These are phyloP conservation scores for Guadua angustifolia DNA, from an alignment of 176 grass and related monocot species.

Conservation along the genomic window DNA sequence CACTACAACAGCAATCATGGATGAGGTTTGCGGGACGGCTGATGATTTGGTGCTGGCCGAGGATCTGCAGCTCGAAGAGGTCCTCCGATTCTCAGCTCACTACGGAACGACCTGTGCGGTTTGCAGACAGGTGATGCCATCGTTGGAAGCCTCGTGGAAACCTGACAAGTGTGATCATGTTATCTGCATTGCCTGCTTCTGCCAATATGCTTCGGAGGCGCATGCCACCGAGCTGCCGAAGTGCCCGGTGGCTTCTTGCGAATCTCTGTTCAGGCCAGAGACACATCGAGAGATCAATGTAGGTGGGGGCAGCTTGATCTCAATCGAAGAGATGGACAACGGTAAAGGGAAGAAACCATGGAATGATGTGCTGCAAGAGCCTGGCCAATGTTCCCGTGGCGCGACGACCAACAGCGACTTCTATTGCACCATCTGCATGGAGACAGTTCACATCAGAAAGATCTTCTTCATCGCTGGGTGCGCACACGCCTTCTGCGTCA, in stretches of 20 bases:
- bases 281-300: neutral
- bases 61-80: conserved; percentile 64
- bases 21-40: conserved; percentile 12
- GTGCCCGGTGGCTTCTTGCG: conserved; percentile 29
- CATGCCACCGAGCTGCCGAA: conserved; percentile 21
- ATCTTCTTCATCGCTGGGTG: conserved; percentile 53
- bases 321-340: neutral
- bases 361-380: neutral
- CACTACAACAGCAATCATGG: neutral
- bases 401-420: neutral
- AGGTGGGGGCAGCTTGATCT: neutral
- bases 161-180: conserved; percentile 50
- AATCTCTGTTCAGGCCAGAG: conserved; percentile 1
- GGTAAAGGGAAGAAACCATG: conserved; percentile 21
- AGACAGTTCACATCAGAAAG: conserved; percentile 21
- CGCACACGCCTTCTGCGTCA: conserved; percentile 59
- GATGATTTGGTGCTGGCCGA: conserved; percentile 50
- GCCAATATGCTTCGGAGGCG: conserved; percentile 19
- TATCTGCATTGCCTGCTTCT: conserved; percentile 55
- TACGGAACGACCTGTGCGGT: neutral
- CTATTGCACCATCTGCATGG: conserved; percentile 73
- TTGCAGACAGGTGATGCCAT: conserved; percentile 28
- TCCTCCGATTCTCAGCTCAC: conserved; percentile 48
- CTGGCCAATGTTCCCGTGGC: conserved; percentile 41
- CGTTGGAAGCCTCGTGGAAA: conserved; percentile 33